These are phyloP conservation scores for Phytopythium boreale DNA, from an alignment of 352 stramenopile species.

Conservation along the genomic window DNA sequence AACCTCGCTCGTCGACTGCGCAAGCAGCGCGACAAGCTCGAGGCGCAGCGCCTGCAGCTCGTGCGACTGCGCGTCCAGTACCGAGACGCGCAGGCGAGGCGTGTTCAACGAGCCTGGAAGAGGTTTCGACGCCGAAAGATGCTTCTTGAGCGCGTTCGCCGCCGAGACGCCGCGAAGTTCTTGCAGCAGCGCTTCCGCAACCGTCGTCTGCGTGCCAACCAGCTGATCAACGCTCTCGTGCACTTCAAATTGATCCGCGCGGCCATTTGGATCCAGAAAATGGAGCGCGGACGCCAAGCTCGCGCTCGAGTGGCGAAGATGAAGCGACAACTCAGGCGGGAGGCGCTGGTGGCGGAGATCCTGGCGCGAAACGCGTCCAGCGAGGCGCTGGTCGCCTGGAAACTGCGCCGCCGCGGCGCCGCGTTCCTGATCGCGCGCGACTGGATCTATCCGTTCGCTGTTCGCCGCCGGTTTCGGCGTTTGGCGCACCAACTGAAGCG, in stretches of 20 bases:
- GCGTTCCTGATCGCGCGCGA: constrained; percentile 38
- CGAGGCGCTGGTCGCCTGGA: constrained; percentile 35
- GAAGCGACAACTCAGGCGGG: constrained; percentile 16
- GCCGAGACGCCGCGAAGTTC: constrained; percentile 21
- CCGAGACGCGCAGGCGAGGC: constrained; percentile 36
- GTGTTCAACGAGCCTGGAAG: constrained; percentile 50
- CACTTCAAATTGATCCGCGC: constrained; percentile 30
- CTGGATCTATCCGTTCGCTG: constrained; percentile 38
- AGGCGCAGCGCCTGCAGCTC: constrained; percentile 29
- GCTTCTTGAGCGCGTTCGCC: not conserved
- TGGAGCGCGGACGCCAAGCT: constrained; percentile 31
- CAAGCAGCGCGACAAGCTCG: constrained; percentile 18
- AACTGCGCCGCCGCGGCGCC: constrained; percentile 42
- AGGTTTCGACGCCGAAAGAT: constrained; percentile 11
- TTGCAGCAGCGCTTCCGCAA: constrained; percentile 39
- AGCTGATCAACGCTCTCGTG: constrained; percentile 31
- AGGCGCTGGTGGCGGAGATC: constrained; percentile 26
- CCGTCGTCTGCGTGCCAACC: constrained; percentile 32
- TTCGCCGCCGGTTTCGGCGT: constrained; percentile 28
- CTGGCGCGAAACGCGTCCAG: constrained; percentile 38
- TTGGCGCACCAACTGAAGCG: constrained; percentile 20
- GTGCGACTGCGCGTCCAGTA: constrained; percentile 38
- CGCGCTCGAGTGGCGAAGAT: constrained; percentile 14
- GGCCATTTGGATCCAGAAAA: constrained; percentile 37
- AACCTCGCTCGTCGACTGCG: constrained; percentile 23